Conservation (phyloP, 2,329 filamentous ascomycete species). For the Ascochyta fabae region DNA sequence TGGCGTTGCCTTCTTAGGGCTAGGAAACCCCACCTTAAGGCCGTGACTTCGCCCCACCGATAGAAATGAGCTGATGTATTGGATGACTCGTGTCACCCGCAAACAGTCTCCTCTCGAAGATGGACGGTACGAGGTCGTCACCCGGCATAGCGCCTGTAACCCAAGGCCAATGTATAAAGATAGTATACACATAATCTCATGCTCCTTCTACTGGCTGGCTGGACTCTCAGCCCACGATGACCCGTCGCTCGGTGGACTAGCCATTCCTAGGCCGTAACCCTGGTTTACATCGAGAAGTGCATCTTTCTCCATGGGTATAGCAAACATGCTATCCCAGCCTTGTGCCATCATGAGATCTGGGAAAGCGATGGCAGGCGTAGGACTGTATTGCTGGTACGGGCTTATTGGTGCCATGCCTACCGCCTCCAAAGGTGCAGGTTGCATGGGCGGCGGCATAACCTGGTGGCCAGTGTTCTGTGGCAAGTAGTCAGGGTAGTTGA, state of each 20-base stretch:
- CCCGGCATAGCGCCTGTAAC: too few species aligned
- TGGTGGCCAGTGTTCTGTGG: slow-evolving; percentile 4
- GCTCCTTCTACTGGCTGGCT: slow-evolving; percentile 6
- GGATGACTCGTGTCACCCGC: too few species aligned
- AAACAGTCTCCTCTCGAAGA: too few species aligned
- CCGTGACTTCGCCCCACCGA: too few species aligned
- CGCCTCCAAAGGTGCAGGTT: slow-evolving; percentile 14
- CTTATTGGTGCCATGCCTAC: slow-evolving; percentile 28
- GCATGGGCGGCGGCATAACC: slow-evolving; percentile 2
- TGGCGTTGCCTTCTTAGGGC: too few species aligned
- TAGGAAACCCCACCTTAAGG: too few species aligned
- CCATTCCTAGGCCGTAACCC: slow-evolving; percentile 29
- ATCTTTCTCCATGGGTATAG: slow-evolving; percentile 39
- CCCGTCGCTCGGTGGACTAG: slow-evolving; percentile 30
- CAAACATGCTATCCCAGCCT: slow-evolving; percentile 37
- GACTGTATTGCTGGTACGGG: slow-evolving; percentile 25
- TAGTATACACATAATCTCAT: too few species aligned
- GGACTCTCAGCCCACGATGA: slow-evolving; percentile 24
- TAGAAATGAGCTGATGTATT: too few species aligned
- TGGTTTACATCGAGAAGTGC: slow-evolving; percentile 27
- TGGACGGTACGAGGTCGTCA: too few species aligned
- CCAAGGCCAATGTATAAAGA: too few species aligned
- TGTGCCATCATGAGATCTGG: slow-evolving; percentile 37
- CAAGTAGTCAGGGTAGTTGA: slow-evolving; percentile 16
- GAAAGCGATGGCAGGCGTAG: slow-evolving; percentile 30